Percentiles rank a stretch among this genome's conserved stretches.
phyloP scores from a whole-genome alignment of 495 filamentous ascomycete species.

The Neurospora sp. region DNA sequence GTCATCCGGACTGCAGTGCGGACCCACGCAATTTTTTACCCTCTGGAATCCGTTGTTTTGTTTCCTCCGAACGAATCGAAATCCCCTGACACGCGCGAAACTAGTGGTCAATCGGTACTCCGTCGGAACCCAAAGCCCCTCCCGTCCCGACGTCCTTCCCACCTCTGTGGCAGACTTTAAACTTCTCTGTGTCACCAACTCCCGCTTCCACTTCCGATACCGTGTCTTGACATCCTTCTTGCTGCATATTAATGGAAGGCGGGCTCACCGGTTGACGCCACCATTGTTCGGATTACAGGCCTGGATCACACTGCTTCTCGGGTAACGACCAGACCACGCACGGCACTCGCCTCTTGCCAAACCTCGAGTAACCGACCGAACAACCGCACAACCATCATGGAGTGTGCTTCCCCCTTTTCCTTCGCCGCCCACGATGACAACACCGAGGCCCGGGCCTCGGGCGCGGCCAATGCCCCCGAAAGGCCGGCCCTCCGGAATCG shows the following conservation, averaged over 20 bases:
- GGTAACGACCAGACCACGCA: background rate
- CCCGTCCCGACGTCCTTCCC: background rate
- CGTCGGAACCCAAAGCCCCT: background rate
- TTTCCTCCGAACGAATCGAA: background rate
- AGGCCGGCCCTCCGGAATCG: conserved; percentile 30
- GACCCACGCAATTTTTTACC: background rate
- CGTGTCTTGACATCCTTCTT: background rate
- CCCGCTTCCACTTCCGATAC: background rate
- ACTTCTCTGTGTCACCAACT: background rate
- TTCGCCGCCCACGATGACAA: conserved; percentile 27
- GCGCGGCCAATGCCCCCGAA: conserved; percentile 19
- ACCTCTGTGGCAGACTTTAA: background rate
- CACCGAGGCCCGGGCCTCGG: conserved; percentile 19
- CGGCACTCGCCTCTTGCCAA: background rate
- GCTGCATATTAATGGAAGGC: background rate
- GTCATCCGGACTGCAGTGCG: background rate
- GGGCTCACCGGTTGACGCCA: background rate
- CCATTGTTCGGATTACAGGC: background rate
- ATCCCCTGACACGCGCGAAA: background rate
- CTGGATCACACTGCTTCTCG: background rate
- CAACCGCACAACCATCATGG: conserved; percentile 11
- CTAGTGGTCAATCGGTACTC: background rate
- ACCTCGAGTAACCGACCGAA: background rate
- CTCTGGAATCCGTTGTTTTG: background rate
- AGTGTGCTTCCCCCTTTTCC: conserved; percentile 22